phyloP scores from a whole-genome alignment of 441 rosid species.

The Erysimum pusillum region DNA sequence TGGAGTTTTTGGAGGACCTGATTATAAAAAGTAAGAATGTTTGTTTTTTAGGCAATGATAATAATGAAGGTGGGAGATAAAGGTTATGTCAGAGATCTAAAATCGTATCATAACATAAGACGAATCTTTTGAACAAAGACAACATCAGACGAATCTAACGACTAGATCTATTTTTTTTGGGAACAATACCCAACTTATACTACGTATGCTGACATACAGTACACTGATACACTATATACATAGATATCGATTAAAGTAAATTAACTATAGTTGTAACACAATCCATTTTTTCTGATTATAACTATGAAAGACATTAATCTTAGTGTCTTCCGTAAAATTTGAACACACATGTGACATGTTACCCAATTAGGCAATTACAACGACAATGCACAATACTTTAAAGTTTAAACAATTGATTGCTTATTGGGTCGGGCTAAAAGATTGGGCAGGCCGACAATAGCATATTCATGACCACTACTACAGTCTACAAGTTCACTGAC shows the following conservation, averaged over 20 bases:
- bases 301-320: no score
- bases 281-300: background rate
- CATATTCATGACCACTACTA: background rate
- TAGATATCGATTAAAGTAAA: background rate
- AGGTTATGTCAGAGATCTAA: constrained; percentile 20
- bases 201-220: background rate
- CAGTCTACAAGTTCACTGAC: background rate
- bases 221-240: background rate
- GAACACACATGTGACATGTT: background rate
- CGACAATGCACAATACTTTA: background rate
- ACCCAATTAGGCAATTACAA: background rate
- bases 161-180: background rate
- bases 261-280: background rate
- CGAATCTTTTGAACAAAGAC: background rate
- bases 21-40: constrained; percentile 16
- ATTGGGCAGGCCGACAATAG: background rate
- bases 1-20: background rate
- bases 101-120: constrained; percentile 8
- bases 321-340: no score
- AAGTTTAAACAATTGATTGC: background rate
- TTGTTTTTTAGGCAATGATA: constrained; percentile 13
- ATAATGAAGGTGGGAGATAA: background rate
- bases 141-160: background rate
- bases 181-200: background rate
- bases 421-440: background rate